These are phyloP conservation scores for Thalia dealbata DNA, from an alignment of 176 grass and related monocot species.

Conservation along the genomic window DNA sequence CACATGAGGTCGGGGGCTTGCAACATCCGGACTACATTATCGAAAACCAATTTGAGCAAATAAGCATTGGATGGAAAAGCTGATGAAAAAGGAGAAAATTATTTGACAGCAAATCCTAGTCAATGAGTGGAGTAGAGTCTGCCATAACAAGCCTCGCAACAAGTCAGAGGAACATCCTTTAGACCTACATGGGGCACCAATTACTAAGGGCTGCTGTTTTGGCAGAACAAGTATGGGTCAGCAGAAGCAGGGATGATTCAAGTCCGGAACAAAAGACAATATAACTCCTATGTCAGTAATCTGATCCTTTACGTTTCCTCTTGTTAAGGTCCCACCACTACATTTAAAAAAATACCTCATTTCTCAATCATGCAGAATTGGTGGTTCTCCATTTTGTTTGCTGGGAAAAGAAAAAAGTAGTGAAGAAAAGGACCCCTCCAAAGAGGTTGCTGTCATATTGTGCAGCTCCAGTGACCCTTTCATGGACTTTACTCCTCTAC, in stretches of 20 bases:
- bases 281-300: no score
- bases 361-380: conserved; percentile 49
- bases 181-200: background rate
- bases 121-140: no score
- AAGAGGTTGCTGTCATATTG: conserved; percentile 8
- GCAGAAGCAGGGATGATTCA: no score
- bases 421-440: conserved; percentile 35
- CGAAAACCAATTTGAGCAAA: conserved; percentile 1
- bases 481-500: conserved; percentile 20
- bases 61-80: background rate
- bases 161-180: background rate
- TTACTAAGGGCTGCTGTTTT: background rate
- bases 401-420: conserved; percentile 24
- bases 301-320: background rate
- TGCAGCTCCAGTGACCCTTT: conserved; percentile 14
- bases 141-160: background rate
- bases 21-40: conserved; percentile 79
- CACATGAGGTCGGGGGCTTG: conserved; percentile 79
- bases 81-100: background rate
- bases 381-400: conserved; percentile 33
- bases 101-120: no score
- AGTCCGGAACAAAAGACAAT: no score
- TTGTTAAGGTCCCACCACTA: background rate
- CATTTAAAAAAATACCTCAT: conserved; percentile 23
- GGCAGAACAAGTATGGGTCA: no score